A percentile compares a stretch with the other conserved stretches of the same genome.
These are phyloP conservation scores for Vanilla planifolia DNA, from an alignment of 106 monocot species.

Conservation along the genomic window DNA sequence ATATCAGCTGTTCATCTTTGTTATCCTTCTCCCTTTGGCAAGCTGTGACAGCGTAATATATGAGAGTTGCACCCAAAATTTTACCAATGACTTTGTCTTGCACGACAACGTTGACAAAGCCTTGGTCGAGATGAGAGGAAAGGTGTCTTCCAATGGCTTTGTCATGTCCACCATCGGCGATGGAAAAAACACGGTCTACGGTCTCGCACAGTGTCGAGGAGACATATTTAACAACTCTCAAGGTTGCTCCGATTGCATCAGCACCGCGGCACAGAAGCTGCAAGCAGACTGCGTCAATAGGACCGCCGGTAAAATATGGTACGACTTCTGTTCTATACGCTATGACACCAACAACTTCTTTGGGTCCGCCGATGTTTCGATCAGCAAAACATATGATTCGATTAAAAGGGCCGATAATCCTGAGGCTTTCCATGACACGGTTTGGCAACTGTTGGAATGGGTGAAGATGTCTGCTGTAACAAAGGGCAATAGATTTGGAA, in stretches of 20 bases:
- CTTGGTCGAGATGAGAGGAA: too few species aligned
- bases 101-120: too few species aligned
- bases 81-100: too few species aligned
- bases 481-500: neutral
- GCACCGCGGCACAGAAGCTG: slow-evolving; percentile 6
- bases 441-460: slow-evolving; percentile 9
- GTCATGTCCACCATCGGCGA: slow-evolving; percentile 3
- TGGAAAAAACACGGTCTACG: slow-evolving; percentile 7
- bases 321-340: slow-evolving; percentile 15
- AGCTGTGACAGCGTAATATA: too few species aligned
- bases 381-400: slow-evolving; percentile 13
- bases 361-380: too few species aligned
- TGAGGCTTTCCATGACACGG: slow-evolving; percentile 17
- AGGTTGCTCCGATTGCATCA: slow-evolving; percentile 15
- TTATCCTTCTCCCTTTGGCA: too few species aligned
- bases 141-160: too few species aligned
- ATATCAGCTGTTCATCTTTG: too few species aligned
- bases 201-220: slow-evolving; percentile 24
- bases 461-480: neutral
- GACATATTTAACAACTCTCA: neutral
- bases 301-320: slow-evolving; percentile 22
- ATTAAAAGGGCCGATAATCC: slow-evolving; percentile 10
- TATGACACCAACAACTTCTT: slow-evolving; percentile 24
- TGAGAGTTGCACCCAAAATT: too few species aligned
- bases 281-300: neutral